phyloP scores from a whole-genome alignment of 192 early-diverging fungal genomes.

The Radiomyces spectabilis region DNA sequence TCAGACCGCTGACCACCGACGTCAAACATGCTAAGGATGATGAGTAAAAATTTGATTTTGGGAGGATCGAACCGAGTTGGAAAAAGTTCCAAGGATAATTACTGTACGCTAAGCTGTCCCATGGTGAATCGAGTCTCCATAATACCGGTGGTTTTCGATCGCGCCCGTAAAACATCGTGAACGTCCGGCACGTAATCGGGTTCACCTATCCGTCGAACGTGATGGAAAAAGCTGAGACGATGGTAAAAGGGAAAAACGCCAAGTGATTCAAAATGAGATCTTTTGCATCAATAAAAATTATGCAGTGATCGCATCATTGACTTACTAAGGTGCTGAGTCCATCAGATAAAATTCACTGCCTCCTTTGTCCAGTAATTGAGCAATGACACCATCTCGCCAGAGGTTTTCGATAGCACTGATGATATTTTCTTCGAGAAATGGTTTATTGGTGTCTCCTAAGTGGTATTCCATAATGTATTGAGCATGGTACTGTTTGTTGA shows the following conservation, averaged over 20 bases:
- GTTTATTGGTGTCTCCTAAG: background rate
- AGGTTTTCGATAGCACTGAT: slow-evolving; percentile 58
- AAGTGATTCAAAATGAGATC: too few relatives aligned
- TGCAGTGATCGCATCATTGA: background rate
- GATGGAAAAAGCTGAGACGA: slow-evolving; percentile 73
- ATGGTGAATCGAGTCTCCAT: slow-evolving; percentile 87
- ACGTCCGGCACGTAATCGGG: slow-evolving; percentile 84
- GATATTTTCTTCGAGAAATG: slow-evolving; percentile 52
- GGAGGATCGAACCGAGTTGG: too few relatives aligned
- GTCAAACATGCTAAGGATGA: slow-evolving; percentile 71
- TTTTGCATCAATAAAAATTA: background rate
- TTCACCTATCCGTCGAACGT: slow-evolving; percentile 78
- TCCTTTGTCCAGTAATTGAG: slow-evolving; percentile 40
- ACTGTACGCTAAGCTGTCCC: slow-evolving; percentile 82
- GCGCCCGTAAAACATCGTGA: slow-evolving; percentile 88
- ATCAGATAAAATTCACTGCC: slow-evolving; percentile 72
- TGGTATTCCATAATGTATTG: background rate
- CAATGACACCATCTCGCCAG: slow-evolving; percentile 55
- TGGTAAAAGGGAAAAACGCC: background rate
- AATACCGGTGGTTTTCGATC: slow-evolving; percentile 95
- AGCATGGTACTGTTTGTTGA: background rate
- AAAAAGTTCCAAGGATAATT: too few relatives aligned
- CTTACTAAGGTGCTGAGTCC: slow-evolving; percentile 80
- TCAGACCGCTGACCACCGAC: slow-evolving; percentile 69
- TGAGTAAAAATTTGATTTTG: too few relatives aligned